phyloP scores from a whole-genome alignment of 1,284 basidiomycete genomes.

The Schizopora paradoxa region DNA sequence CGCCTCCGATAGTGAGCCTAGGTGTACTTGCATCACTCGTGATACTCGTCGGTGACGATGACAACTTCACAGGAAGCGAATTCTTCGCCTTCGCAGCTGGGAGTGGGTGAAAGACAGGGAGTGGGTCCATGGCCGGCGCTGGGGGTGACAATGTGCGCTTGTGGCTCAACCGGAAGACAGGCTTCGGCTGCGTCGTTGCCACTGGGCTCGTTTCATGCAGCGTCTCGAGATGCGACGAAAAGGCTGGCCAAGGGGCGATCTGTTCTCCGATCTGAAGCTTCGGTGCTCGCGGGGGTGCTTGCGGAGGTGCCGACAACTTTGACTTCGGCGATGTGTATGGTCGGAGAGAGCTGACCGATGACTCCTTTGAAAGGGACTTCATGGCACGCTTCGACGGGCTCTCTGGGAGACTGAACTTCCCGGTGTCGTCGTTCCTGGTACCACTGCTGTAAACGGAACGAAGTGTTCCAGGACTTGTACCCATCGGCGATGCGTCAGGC shows the following conservation, averaged over 20 bases:
- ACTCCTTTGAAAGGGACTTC: constrained; percentile 33
- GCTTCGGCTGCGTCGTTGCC: not conserved
- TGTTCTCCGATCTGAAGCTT: constrained; percentile 44
- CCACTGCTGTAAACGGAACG: constrained; percentile 1
- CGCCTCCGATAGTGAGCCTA: not conserved
- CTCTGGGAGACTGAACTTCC: too few species aligned
- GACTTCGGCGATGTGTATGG: constrained; percentile 49
- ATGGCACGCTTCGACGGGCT: constrained; percentile 24
- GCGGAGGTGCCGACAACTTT: constrained; percentile 17
- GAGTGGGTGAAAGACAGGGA: constrained; percentile 54
- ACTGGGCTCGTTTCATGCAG: constrained; percentile 25
- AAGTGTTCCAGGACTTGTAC: not conserved
- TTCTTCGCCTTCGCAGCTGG: constrained; percentile 37
- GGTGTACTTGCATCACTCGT: not conserved
- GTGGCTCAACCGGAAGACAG: constrained; percentile 35
- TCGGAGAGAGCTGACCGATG: constrained; percentile 52
- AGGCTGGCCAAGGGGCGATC: constrained; percentile 58
- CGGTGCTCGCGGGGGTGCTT: constrained; percentile 15
- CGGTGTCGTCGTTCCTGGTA: constrained; percentile 31
- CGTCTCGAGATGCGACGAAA: constrained; percentile 45
- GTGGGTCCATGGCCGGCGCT: constrained; percentile 39
- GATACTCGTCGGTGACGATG: constrained; percentile 16
- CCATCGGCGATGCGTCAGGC: constrained; percentile 36
- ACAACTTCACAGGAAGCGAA: constrained; percentile 15
- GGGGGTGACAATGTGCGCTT: constrained; percentile 50